Conservation (phyloP, 352 stramenopile genomes). For the Aphanomyces euteiches region DNA sequence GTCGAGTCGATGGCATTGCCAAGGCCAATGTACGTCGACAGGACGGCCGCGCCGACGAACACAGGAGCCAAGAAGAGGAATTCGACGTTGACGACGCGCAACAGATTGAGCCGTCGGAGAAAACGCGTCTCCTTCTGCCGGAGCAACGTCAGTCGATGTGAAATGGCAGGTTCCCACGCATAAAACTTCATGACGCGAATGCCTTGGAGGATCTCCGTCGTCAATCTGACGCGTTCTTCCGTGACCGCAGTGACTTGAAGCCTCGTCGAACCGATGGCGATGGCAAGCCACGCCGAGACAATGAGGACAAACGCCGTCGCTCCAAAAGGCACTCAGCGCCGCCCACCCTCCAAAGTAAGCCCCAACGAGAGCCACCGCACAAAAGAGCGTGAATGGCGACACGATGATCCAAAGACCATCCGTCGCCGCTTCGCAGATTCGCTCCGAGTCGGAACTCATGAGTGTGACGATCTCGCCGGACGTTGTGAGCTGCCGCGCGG, state of each 20-base stretch:
- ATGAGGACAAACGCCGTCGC: too few relatives aligned
- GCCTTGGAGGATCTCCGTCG: conserved; percentile 89
- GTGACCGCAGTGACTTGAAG: conserved; percentile 42
- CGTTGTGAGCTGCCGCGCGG: conserved; percentile 45
- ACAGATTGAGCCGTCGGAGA: conserved; percentile 25
- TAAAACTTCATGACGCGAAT: conserved; percentile 90
- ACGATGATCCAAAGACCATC: conserved; percentile 45
- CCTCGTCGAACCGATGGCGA: conserved; percentile 36
- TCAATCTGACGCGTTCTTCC: conserved; percentile 85
- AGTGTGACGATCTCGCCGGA: conserved; percentile 54
- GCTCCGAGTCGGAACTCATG: conserved; percentile 48
- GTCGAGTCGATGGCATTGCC: neutral
- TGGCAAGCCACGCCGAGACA: conserved; percentile 28
- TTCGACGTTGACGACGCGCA: conserved; percentile 10
- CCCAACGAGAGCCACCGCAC: too few relatives aligned
- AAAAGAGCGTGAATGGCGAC: conserved; percentile 34
- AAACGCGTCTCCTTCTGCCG: conserved; percentile 44
- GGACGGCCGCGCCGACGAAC: neutral
- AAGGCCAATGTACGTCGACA: conserved; percentile 12
- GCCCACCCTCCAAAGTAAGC: too few relatives aligned
- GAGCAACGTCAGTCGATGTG: conserved; percentile 47
- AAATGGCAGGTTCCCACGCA: conserved; percentile 65
- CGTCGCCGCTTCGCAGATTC: conserved; percentile 44
- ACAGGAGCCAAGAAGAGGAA: conserved; percentile 1
- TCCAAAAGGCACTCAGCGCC: too few relatives aligned